Percentiles rank a stretch among this genome's conserved stretches.
These are phyloP conservation scores for Xerocomellus dryophilus DNA, from an alignment of 768 basidiomycete genomes.

Conservation along the genomic window DNA sequence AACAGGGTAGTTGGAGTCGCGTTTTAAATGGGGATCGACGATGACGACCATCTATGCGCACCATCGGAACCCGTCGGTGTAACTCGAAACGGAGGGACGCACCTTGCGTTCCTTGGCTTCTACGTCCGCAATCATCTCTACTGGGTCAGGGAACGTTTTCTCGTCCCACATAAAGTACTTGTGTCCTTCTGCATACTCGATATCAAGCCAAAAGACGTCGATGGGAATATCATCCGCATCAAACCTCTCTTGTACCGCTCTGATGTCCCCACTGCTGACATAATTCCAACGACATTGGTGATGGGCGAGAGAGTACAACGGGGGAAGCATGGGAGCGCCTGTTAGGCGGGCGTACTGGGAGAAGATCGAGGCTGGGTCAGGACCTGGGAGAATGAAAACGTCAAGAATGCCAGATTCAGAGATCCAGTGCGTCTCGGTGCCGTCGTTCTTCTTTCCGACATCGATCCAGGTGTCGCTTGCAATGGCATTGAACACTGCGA, in stretches of 20 bases:
- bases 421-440: constrained; percentile 92
- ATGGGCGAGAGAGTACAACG: constrained; percentile 88
- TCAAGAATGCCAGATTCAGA: constrained; percentile 97
- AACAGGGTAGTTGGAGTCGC: constrained; percentile 70
- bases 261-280: constrained; percentile 82
- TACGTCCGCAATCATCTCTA: constrained; percentile 89
- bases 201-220: constrained; percentile 96
- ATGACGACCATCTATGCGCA: constrained; percentile 88
- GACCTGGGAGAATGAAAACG: constrained; percentile 90
- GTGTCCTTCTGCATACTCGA: constrained; percentile 91
- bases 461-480: constrained; percentile 96
- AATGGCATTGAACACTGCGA: constrained; percentile 84
- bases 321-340: constrained; percentile 83
- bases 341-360: constrained; percentile 83
- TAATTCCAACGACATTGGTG: constrained; percentile 99
- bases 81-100: not conserved
- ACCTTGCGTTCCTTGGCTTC: constrained; percentile 85
- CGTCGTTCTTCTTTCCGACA: constrained; percentile 54
- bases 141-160: constrained; percentile 90
- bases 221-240: constrained; percentile 95
- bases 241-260: constrained; percentile 80
- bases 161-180: constrained; percentile 98
- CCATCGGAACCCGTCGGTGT: not conserved
- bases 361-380: constrained; percentile 78
- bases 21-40: constrained; percentile 94